These are phyloP conservation scores for Achlya hypogyna DNA, from an alignment of 352 stramenopile genomes.

Conservation along the genomic window DNA sequence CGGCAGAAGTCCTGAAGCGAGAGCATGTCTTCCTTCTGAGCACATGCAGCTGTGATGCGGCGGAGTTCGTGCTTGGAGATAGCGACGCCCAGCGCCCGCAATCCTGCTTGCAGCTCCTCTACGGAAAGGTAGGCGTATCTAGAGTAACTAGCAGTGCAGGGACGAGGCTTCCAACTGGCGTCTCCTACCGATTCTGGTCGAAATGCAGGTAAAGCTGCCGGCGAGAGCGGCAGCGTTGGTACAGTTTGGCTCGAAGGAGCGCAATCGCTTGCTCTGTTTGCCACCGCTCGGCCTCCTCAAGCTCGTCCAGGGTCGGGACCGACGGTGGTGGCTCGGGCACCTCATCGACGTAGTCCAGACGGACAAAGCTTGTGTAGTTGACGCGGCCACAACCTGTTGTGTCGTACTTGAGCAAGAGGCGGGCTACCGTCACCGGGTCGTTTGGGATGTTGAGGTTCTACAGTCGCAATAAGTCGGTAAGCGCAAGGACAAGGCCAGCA, in stretches of 20 bases:
- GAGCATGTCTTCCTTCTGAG: not conserved
- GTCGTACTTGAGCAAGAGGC: slow-evolving; percentile 12
- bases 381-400: not conserved
- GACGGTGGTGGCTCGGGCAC: not conserved
- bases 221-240: not conserved
- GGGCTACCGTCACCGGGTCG: not conserved
- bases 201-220: slow-evolving; percentile 7
- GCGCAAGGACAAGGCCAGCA: too few species aligned
- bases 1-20: slow-evolving; percentile 5
- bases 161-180: not conserved
- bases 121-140: slow-evolving; percentile 1
- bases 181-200: not conserved
- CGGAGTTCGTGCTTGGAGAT: not conserved
- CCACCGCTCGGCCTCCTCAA: not conserved
- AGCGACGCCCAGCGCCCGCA: not conserved
- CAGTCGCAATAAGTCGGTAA: not conserved
- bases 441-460: not conserved
- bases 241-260: slow-evolving; percentile 5
- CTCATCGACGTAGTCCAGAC: not conserved
- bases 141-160: not conserved
- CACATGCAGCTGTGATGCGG: not conserved
- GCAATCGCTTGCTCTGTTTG: not conserved
- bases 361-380: slow-evolving; percentile 17
- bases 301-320: not conserved
- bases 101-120: not conserved